Conservation (phyloP, 2,329 filamentous ascomycete genomes). For the Scleromitrula shiraiana region DNA sequence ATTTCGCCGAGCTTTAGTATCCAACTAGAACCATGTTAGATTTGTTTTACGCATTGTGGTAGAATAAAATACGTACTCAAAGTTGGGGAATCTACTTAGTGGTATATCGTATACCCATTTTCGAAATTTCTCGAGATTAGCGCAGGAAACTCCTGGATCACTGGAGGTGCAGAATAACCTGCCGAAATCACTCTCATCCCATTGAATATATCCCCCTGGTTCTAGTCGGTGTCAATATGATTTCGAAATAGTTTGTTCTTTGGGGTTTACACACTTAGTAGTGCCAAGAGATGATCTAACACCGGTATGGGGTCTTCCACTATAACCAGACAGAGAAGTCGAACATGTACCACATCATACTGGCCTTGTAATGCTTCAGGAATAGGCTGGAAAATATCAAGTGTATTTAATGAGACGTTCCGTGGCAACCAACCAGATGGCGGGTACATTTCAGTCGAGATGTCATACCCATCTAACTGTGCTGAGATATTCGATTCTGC, state of each 20-base stretch:
- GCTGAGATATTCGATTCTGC: background rate
- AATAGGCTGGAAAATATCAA: background rate
- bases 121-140: background rate
- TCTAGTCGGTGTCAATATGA: background rate
- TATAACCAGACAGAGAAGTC: slow-evolving; percentile 2
- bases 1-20: slow-evolving; percentile 1
- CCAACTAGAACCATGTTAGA: background rate
- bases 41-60: background rate
- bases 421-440: background rate
- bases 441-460: background rate
- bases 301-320: background rate
- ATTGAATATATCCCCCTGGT: slow-evolving; percentile 6
- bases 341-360: slow-evolving; percentile 5
- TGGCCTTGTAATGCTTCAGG: background rate
- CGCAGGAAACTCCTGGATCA: background rate
- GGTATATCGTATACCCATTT: background rate
- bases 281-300: background rate
- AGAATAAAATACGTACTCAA: background rate
- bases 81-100: background rate
- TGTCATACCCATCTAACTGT: slow-evolving; percentile 3
- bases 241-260: background rate
- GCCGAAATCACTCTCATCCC: slow-evolving; percentile 1
- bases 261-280: background rate
- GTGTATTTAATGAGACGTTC: slow-evolving; percentile 1
- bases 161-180: background rate